Percentiles rank a stretch among this genome's conserved stretches.
These are phyloP conservation scores for Reutealis trisperma DNA, from an alignment of 345 rosid genomes.

Conservation along the genomic window DNA sequence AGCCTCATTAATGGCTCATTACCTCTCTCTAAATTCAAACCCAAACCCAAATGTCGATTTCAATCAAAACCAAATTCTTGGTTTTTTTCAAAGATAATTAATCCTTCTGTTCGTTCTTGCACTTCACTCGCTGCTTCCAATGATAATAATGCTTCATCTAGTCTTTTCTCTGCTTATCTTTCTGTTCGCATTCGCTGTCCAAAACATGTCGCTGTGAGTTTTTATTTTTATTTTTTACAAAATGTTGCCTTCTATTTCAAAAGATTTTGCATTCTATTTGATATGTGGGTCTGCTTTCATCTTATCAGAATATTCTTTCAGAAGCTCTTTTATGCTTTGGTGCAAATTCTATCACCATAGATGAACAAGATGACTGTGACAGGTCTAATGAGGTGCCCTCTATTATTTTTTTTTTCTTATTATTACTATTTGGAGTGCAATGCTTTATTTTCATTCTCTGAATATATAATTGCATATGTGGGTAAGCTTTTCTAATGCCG, in stretches of 20 bases:
- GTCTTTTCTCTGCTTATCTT: slow-evolving; percentile 44
- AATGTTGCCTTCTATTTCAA: neutral
- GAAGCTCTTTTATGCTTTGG: slow-evolving; percentile 85
- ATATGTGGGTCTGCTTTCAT: slow-evolving; percentile 4
- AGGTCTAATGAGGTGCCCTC: slow-evolving; percentile 56
- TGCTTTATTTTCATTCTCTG: neutral
- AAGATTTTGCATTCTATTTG: neutral
- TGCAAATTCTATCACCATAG: slow-evolving; percentile 66
- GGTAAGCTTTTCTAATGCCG: neutral
- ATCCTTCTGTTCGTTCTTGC: slow-evolving; percentile 14
- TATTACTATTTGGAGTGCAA: neutral
- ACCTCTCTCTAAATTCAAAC: slow-evolving; percentile 14
- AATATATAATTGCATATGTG: neutral
- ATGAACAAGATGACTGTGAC: slow-evolving; percentile 43
- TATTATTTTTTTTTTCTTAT: neutral
- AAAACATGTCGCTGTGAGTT: slow-evolving; percentile 48
- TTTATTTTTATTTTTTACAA: neutral
- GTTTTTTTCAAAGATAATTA: slow-evolving; percentile 10
- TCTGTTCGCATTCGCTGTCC: slow-evolving; percentile 72
- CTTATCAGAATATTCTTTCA: slow-evolving; percentile 63
- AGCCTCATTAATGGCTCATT: slow-evolving; percentile 25
- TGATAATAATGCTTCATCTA: neutral
- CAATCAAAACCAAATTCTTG: slow-evolving; percentile 16
- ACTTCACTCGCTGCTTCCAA: slow-evolving; percentile 10
- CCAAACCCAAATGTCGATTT: neutral